Base-by-base conservation (phyloP, 192 early-diverging fungal genomes). In the Coemansia sp. region DNA sequence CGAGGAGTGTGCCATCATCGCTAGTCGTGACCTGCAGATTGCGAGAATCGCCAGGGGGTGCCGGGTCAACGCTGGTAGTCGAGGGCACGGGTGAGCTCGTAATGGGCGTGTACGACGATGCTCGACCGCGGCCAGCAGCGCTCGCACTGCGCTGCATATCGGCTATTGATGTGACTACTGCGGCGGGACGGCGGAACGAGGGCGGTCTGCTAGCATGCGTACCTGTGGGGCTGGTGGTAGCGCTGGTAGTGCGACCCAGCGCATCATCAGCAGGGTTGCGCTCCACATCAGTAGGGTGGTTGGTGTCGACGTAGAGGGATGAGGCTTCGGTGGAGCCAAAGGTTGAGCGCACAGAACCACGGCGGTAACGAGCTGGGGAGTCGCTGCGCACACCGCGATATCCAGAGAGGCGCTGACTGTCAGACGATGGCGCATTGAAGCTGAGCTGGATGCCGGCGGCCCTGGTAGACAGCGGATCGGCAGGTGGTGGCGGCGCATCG, bases 351-450 rank as follows among this genome's bases (percentile, higher is more conserved):
- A 79, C 25, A 8, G 77, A 79, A 26, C 60, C 68, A 24, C 77
- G 77, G 4, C 71, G 71, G 30, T 31, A 31, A 26, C 54, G 65
- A 10, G 41, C 23, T 7, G 54, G 64, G 7, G 49, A 58, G 12
- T 68, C 65, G 58, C 22, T 70, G 57, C 68, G 68, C 58, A 79
- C 59, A 7, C 64, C 71, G 32, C 77, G 77, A 41, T 74, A 79
- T n/a, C 62, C 67, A 5, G 38, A 18, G 7, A 58, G 60, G 5
- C 48, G 28, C 30, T 9, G 4, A 4, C 28, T 31, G 24, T 27
- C 61, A 22, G 61, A 24, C 16, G 10, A 8, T 32, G 41, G 24
- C 5, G 51, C 21, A 26, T 22, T 8, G 50, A 73, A 65, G 47
- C 52, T 67, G 19, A 70, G 53, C 51, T 73, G 71, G 10, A 70